Percentiles rank a stretch among this genome's conserved stretches.
These are phyloP conservation scores for Luffa aegyptiaca DNA, from an alignment of 306 rosid genomes.

Conservation along the genomic window DNA sequence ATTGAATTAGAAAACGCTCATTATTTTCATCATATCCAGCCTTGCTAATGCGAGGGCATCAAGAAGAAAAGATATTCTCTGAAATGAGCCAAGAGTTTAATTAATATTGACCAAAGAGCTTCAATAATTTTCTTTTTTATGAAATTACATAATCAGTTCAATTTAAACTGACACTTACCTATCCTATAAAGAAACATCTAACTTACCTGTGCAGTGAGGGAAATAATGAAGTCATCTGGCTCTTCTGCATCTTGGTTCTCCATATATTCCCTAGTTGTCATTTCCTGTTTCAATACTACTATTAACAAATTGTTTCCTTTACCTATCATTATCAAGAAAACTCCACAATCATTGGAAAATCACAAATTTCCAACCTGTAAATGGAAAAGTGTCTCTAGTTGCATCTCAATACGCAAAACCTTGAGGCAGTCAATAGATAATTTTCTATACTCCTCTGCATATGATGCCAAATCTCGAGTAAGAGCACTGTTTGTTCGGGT, in stretches of 20 bases:
- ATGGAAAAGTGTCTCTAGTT: conserved; percentile 85
- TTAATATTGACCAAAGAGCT: background rate
- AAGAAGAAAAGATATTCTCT: background rate
- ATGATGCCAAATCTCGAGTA: conserved; percentile 62
- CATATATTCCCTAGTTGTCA: conserved; percentile 79
- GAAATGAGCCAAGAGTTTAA: background rate
- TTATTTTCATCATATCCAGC: background rate
- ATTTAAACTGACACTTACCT: background rate
- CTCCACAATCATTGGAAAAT: background rate
- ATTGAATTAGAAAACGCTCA: background rate
- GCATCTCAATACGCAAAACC: conserved; percentile 95
- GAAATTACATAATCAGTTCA: background rate
- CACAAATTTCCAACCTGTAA: conserved; percentile 61
- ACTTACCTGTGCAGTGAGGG: conserved; percentile 83
- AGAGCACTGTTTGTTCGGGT: conserved; percentile 44
- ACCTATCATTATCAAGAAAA: background rate
- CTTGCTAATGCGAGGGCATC: background rate
- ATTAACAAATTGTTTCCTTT: conserved; percentile 12
- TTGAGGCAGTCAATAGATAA: conserved; percentile 92
- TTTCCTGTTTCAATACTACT: conserved; percentile 57
- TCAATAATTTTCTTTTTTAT: background rate
- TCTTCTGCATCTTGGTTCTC: conserved; percentile 99
- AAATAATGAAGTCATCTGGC: conserved; percentile 90
- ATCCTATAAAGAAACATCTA: background rate
- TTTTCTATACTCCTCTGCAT: conserved; percentile 88